Evolutionary conservation across 2,329 filamentous ascomycete species (phyloP).

Genomic region (Claviceps maximensis): DNA sequence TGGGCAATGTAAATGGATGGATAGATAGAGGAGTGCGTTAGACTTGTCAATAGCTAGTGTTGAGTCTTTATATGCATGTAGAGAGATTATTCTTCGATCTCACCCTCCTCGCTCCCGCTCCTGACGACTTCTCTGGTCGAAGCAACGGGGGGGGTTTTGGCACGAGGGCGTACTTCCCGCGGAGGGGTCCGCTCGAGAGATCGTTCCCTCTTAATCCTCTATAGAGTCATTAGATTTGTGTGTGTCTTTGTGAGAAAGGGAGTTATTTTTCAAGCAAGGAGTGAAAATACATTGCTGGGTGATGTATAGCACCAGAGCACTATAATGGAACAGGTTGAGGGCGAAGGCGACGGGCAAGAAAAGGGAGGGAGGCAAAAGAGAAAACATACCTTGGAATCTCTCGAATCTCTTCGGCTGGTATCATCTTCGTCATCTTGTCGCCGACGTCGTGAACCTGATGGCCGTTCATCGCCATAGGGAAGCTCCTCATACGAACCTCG

Average conservation of each 20-base stretch:
- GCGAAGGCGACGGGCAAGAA: constrained; percentile 3
- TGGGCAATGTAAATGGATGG: neutral
- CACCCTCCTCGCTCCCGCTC: constrained; percentile 85
- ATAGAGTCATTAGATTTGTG: constrained; percentile 13
- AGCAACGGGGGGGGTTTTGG: constrained; percentile 37
- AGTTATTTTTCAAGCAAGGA: too few species aligned
- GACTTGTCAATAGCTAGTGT: too few species aligned
- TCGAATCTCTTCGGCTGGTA: constrained; percentile 48
- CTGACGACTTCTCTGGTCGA: constrained; percentile 35
- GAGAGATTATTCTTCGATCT: constrained; percentile 61
- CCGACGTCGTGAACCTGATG: constrained; percentile 56
- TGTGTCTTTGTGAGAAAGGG: neutral
- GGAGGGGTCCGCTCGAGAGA: constrained; percentile 48
- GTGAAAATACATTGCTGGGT: too few species aligned
- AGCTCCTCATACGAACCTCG: constrained; percentile 73
- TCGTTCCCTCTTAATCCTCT: constrained; percentile 46
- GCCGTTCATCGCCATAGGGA: constrained; percentile 70
- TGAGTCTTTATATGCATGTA: neutral
- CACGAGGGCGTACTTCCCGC: constrained; percentile 41
- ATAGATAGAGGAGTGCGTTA: neutral
- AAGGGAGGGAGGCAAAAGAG: neutral
- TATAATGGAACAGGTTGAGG: too few species aligned
- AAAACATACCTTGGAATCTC: constrained; percentile 49
- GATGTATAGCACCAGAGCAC: too few species aligned
- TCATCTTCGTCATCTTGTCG: constrained; percentile 68